phyloP scores from a whole-genome alignment of 805 yeast genomes.

The Kluyveromyces wickerhamii region DNA sequence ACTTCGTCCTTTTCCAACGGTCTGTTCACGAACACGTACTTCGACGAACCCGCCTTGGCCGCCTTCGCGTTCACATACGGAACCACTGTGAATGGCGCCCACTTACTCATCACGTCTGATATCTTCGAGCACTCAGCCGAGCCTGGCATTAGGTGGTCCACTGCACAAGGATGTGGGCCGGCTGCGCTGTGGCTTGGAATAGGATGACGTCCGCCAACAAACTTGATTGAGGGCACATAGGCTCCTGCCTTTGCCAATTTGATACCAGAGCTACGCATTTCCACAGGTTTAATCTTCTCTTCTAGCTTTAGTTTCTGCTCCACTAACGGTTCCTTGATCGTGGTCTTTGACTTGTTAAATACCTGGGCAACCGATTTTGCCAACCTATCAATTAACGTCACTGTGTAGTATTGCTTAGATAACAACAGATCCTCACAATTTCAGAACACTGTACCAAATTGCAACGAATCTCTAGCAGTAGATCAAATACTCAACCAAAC shows the following conservation, averaged over 20 bases:
- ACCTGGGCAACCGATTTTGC: conserved; percentile 5
- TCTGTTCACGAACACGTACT: conserved; percentile 24
- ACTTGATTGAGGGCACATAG: conserved; percentile 69
- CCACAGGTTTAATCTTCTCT: conserved; percentile 3
- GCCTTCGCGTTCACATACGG: conserved; percentile 34
- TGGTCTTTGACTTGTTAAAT: neutral
- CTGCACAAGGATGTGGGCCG: conserved; percentile 23
- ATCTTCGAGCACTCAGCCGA: conserved; percentile 21
- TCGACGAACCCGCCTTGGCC: conserved; percentile 34
- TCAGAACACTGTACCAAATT: no score
- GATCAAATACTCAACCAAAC: no score
- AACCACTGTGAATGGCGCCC: conserved; percentile 35
- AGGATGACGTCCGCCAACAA: conserved; percentile 74
- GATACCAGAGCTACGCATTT: conserved; percentile 28
- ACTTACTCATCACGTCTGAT: conserved; percentile 18
- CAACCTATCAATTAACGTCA: conserved; percentile 4
- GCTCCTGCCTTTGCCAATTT: conserved; percentile 14
- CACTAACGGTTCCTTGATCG: neutral
- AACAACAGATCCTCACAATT: no score
- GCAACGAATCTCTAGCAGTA: no score
- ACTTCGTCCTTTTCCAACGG: conserved; percentile 34
- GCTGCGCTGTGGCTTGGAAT: conserved; percentile 32
- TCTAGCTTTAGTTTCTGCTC: conserved; percentile 1
- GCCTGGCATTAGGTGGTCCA: conserved; percentile 24
- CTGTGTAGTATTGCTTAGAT: no score